These are phyloP conservation scores for Fusarium nygamai DNA, from an alignment of 2,329 filamentous ascomycete species.

Conservation along the genomic window DNA sequence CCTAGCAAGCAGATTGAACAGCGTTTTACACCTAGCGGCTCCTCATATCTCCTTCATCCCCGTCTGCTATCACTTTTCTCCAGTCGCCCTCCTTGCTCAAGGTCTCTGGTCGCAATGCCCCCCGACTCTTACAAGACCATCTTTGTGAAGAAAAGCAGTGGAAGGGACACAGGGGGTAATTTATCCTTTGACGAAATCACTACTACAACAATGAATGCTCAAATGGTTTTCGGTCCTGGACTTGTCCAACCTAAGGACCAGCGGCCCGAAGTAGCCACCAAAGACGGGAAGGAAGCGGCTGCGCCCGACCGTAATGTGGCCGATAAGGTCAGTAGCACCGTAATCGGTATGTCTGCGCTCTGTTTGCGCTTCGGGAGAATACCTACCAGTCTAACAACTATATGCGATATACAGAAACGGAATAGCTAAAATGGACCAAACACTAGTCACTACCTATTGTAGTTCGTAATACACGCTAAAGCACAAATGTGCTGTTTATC, in stretches of 20 bases:
- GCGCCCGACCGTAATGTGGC: background rate
- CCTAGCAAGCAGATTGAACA: background rate
- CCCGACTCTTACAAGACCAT: background rate
- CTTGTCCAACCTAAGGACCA: background rate
- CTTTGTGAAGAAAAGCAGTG: background rate
- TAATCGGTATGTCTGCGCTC: background rate
- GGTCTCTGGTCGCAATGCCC: background rate
- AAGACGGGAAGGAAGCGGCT: background rate
- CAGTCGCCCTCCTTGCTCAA: background rate
- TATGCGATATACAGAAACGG: background rate
- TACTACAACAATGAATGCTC: background rate
- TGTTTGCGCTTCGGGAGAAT: fast-evolving
- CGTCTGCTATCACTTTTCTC: fast-evolving
- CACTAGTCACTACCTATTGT: background rate
- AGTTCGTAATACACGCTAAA: background rate
- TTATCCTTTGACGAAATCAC: background rate
- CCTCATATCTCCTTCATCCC: fast-evolving
- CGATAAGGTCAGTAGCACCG: background rate
- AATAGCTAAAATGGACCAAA: background rate
- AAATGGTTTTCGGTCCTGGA: background rate
- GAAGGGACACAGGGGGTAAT: background rate
- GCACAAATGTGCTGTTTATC: background rate
- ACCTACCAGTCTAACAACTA: background rate
- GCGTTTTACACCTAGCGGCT: no score
- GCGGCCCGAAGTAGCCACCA: background rate